phyloP scores from a whole-genome alignment of 345 rosid genomes.

The Citrus reticulata region DNA sequence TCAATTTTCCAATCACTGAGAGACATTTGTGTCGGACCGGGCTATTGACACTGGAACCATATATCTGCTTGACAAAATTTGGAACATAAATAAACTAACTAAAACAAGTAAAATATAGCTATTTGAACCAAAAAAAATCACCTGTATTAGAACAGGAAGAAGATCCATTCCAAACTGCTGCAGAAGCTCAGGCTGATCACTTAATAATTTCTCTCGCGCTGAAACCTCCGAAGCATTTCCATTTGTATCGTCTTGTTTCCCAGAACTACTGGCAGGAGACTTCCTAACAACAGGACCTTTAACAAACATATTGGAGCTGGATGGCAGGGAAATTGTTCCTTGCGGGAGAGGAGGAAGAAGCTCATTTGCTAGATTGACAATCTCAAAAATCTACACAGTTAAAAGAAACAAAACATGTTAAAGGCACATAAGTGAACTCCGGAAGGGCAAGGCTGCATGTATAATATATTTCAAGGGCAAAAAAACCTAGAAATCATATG shows the following conservation, averaged over 20 bases:
- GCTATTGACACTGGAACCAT: conserved; percentile 94
- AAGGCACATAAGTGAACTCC: background rate
- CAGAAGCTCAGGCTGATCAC: conserved; percentile 89
- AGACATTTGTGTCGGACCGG: conserved; percentile 97
- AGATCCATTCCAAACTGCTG: conserved; percentile 96
- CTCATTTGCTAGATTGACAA: conserved; percentile 97
- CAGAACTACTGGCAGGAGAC: conserved; percentile 61
- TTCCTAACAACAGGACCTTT: conserved; percentile 73
- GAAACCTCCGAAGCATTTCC: conserved; percentile 55
- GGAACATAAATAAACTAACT: conserved; percentile 8
- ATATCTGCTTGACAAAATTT: conserved; percentile 55
- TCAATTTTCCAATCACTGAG: conserved; percentile 88
- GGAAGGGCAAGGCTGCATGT: background rate
- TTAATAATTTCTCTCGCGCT: conserved; percentile 77
- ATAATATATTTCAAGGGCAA: too few relatives aligned
- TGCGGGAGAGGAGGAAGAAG: conserved; percentile 96
- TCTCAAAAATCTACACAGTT: conserved; percentile 80
- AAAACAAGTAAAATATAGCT: background rate
- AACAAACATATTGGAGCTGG: conserved; percentile 57
- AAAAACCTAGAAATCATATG: background rate
- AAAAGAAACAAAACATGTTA: background rate
- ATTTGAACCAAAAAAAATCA: conserved; percentile 18
- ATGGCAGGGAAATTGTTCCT: conserved; percentile 88
- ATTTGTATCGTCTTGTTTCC: conserved; percentile 58
- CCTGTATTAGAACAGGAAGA: conserved; percentile 97